These are phyloP conservation scores for Martensiomyces pterosporus DNA, from an alignment of 192 early-diverging fungal genomes.

Conservation along the genomic window DNA sequence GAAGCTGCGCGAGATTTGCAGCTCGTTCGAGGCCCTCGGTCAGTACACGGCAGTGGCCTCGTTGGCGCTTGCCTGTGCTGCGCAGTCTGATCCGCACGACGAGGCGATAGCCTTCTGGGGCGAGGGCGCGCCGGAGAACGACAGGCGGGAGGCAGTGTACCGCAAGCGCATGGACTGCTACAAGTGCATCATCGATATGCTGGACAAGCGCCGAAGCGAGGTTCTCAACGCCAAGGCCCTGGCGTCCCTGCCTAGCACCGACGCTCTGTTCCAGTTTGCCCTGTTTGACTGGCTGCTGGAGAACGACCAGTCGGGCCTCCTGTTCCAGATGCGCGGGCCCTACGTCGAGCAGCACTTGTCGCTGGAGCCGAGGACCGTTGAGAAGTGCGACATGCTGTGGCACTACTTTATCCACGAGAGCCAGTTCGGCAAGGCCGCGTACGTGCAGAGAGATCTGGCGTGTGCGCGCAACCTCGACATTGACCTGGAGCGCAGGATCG, in stretches of 20 bases:
- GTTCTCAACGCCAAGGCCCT: constrained; percentile 9
- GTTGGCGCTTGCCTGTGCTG: constrained; percentile 55
- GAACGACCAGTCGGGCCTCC: constrained; percentile 35
- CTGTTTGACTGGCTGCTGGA: constrained; percentile 65
- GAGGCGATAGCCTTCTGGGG: constrained; percentile 54
- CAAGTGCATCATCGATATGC: constrained; percentile 29
- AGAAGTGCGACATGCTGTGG: constrained; percentile 62
- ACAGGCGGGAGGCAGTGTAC: constrained; percentile 41
- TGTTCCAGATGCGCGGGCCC: constrained; percentile 50
- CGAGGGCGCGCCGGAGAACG: constrained; percentile 53
- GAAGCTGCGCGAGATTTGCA: constrained; percentile 51
- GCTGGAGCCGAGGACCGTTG: constrained; percentile 50
- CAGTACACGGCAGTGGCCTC: constrained; percentile 49
- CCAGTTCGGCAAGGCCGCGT: constrained; percentile 57
- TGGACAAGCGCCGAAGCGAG: constrained; percentile 18
- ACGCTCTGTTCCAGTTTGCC: constrained; percentile 61
- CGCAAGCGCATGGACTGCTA: constrained; percentile 44
- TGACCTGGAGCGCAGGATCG: constrained; percentile 46
- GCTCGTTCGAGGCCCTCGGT: constrained; percentile 47
- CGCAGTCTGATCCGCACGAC: constrained; percentile 55
- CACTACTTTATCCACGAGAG: constrained; percentile 59
- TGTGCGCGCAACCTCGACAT: constrained; percentile 31
- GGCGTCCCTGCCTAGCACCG: constrained; percentile 47
- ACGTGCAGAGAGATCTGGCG: constrained; percentile 50
- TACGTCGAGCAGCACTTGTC: constrained; percentile 51